phyloP scores from a whole-genome alignment of 2,329 filamentous ascomycete species.

The Curvularia verruculosa region DNA sequence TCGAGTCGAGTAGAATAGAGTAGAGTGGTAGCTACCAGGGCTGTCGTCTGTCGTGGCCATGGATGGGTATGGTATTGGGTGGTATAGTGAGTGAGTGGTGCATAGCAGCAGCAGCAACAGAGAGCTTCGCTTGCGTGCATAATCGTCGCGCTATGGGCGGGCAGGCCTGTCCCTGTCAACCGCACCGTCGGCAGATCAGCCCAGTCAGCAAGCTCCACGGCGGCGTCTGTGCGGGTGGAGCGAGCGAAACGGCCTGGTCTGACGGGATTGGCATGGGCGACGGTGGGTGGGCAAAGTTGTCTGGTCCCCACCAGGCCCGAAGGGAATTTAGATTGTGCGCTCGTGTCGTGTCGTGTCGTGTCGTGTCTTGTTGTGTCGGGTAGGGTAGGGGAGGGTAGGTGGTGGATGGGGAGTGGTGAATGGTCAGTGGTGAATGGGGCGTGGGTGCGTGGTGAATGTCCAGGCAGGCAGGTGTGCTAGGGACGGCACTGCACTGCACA shows the following conservation, averaged over 20 bases:
- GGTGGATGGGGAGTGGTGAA: too few species aligned
- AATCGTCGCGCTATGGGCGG: slow-evolving; percentile 19
- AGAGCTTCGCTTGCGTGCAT: slow-evolving; percentile 47
- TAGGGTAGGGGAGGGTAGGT: too few species aligned
- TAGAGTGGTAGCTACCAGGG: too few species aligned
- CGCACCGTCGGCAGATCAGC: slow-evolving; percentile 39
- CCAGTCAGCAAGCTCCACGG: slow-evolving; percentile 42
- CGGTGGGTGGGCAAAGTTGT: slow-evolving; percentile 7
- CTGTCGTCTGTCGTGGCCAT: slow-evolving; percentile 24
- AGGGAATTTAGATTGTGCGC: slow-evolving; percentile 48
- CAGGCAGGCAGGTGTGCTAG: slow-evolving; percentile 29
- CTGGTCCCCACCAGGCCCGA: slow-evolving; percentile 39
- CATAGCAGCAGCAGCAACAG: slow-evolving; percentile 18
- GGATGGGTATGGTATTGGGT: too few species aligned
- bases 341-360: slow-evolving; percentile 41
- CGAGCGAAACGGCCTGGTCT: slow-evolving; percentile 32
- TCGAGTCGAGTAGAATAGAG: background rate
- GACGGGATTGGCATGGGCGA: slow-evolving; percentile 20
- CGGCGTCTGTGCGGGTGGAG: slow-evolving; percentile 36
- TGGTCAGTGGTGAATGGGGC: too few species aligned
- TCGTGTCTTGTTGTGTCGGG: background rate
- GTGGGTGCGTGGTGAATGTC: too few species aligned
- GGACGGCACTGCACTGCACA: slow-evolving; percentile 31
- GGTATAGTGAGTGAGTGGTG: too few species aligned
- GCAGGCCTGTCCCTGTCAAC: slow-evolving; percentile 33